Percentiles rank a stretch among this genome's conserved stretches.
These are phyloP conservation scores for Tricholoma saponaceum DNA, from an alignment of 768 basidiomycete species.

Conservation along the genomic window DNA sequence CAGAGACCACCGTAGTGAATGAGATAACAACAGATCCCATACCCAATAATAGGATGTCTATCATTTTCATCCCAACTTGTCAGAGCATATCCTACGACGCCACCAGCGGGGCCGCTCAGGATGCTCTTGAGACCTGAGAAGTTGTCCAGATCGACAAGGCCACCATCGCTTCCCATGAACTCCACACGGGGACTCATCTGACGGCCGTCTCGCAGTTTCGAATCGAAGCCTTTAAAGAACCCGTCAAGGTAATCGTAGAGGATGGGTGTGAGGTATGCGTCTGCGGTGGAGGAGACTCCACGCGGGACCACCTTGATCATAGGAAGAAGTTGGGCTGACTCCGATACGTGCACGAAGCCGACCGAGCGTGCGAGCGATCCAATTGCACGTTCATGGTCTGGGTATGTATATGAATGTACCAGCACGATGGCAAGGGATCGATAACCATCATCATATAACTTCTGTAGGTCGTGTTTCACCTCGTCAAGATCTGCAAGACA, in stretches of 20 bases:
- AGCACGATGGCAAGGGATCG: constrained; percentile 87
- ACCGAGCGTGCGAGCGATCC: constrained; percentile 70
- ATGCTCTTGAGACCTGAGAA: constrained; percentile 95
- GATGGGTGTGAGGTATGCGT: constrained; percentile 94
- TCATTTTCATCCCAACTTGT: constrained; percentile 82
- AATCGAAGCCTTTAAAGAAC: constrained; percentile 87
- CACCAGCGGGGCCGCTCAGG: constrained; percentile 89
- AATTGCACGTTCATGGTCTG: constrained; percentile 75
- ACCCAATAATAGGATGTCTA: constrained; percentile 82
- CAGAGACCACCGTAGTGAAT: background rate
- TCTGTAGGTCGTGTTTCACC: constrained; percentile 59
- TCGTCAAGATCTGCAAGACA: constrained; percentile 40
- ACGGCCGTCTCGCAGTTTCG: constrained; percentile 57
- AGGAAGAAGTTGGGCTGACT: constrained; percentile 82
- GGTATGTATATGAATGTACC: constrained; percentile 90
- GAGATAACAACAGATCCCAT: constrained; percentile 20
- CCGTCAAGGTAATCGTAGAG: constrained; percentile 81
- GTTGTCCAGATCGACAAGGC: constrained; percentile 70
- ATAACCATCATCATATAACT: constrained; percentile 77
- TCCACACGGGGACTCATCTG: constrained; percentile 71
- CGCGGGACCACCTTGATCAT: constrained; percentile 97
- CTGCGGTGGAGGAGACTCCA: constrained; percentile 88
- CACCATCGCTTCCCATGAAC: constrained; percentile 96
- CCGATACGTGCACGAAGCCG: constrained; percentile 89
- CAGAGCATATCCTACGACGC: constrained; percentile 91